phyloP scores from a whole-genome alignment of 192 early-diverging fungal genomes.

The Rhizoclosmatium sp. region DNA sequence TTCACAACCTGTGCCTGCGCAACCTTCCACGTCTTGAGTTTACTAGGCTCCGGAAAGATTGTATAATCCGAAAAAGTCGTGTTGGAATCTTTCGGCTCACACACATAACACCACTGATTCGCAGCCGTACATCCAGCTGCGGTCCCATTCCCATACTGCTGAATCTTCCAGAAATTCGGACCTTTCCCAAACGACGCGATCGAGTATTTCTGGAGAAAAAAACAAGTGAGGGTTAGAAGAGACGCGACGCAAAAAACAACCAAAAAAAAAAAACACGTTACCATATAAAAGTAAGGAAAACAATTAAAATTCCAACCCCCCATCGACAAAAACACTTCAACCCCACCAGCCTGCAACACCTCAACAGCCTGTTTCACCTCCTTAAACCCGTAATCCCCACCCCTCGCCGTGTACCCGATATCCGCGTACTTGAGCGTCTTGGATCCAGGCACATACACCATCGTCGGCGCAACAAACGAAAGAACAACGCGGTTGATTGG shows the following conservation, averaged over 20 bases:
- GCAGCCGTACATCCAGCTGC: constrained; percentile 12
- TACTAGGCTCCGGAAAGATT: constrained; percentile 32
- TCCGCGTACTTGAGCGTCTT: constrained; percentile 18
- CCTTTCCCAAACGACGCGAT: constrained; percentile 24
- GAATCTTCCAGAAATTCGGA: constrained; percentile 34
- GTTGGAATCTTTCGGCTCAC: background rate
- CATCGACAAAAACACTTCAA: constrained; percentile 27
- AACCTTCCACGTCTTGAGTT: constrained; percentile 19
- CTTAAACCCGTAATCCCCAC: constrained; percentile 20
- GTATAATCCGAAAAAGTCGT: constrained; percentile 25
- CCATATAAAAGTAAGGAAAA: constrained; percentile 29
- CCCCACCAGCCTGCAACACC: constrained; percentile 10
- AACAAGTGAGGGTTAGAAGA: background rate
- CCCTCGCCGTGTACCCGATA: background rate
- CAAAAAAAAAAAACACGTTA: background rate
- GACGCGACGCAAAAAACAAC: background rate
- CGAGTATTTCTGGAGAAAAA: constrained; percentile 17
- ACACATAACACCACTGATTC: constrained; percentile 37
- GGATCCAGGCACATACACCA: constrained; percentile 20
- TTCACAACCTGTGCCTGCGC: constrained; percentile 17
- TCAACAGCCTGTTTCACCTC: constrained; percentile 19
- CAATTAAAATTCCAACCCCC: constrained; percentile 32
- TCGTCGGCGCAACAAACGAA: constrained; percentile 20
- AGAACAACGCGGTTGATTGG: constrained; percentile 26
- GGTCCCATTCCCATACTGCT: background rate